Evolutionary conservation across 1,284 basidiomycete species (phyloP).

Genomic region (Limonomyces culmigenus): DNA sequence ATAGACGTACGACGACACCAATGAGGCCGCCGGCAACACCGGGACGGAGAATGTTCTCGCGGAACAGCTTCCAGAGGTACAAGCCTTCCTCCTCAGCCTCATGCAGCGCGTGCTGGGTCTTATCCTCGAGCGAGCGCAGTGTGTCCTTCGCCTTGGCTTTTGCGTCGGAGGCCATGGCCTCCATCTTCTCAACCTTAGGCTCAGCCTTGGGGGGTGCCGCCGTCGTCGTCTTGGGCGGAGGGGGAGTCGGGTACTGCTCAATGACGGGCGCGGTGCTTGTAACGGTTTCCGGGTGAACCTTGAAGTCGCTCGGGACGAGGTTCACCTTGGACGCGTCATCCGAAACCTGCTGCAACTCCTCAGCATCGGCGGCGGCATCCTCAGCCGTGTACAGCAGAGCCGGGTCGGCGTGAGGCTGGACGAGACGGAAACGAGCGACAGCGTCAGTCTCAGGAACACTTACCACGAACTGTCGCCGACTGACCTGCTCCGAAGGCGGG

Average conservation of each 20-base stretch:
- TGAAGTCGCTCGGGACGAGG: slow-evolving; percentile 31
- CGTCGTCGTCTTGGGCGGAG: slow-evolving; percentile 5
- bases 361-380: slow-evolving; percentile 19
- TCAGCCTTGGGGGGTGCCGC: neutral
- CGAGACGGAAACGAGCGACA: slow-evolving; percentile 2
- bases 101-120: slow-evolving; percentile 18
- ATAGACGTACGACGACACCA: slow-evolving; percentile 42
- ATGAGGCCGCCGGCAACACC: slow-evolving; percentile 58
- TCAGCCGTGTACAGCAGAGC: slow-evolving; percentile 36
- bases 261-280: slow-evolving; percentile 16
- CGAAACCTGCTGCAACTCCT: too few relatives aligned
- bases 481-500: slow-evolving; percentile 26
- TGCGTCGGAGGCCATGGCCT: too few relatives aligned
- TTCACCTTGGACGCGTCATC: slow-evolving; percentile 39
- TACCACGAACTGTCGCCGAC: slow-evolving; percentile 4
- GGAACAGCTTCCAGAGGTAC: slow-evolving; percentile 37
- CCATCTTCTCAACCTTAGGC: neutral
- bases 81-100: slow-evolving; percentile 36
- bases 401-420: slow-evolving; percentile 43
- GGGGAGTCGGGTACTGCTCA: slow-evolving; percentile 6
- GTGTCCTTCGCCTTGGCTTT: slow-evolving; percentile 5
- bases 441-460: too few relatives aligned
- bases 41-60: slow-evolving; percentile 47
- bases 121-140: slow-evolving; percentile 5
- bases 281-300: slow-evolving; percentile 24